Evolutionary conservation across 345 rosid genomes (phyloP).

Genomic region (Citrus hindsii): DNA sequence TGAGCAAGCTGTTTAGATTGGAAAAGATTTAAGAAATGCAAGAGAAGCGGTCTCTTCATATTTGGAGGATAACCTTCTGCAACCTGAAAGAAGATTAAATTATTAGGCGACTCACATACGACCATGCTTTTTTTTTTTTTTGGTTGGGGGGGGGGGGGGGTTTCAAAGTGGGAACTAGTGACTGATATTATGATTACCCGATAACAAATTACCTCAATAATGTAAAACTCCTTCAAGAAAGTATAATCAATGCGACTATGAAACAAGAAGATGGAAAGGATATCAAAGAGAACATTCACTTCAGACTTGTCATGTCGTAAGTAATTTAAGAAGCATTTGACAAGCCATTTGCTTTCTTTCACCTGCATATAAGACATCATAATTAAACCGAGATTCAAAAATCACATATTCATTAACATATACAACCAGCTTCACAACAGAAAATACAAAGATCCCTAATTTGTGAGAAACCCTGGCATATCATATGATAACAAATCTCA

Average conservation of each 20-base stretch:
- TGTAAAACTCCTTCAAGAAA: conserved; percentile 95
- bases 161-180: background rate
- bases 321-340: conserved; percentile 94
- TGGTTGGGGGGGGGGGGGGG: too few species aligned
- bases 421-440: background rate
- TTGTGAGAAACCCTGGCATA: background rate
- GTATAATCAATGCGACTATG: conserved; percentile 96
- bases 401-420: background rate
- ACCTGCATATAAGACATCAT: conserved; percentile 55
- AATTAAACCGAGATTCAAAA: conserved; percentile 1
- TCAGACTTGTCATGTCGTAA: conserved; percentile 76
- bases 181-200: background rate
- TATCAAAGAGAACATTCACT: conserved; percentile 88
- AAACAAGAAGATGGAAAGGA: conserved; percentile 84
- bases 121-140: background rate
- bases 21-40: conserved; percentile 86
- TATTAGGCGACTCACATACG: background rate
- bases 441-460: background rate
- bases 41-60: conserved; percentile 81
- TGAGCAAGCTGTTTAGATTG: conserved; percentile 91
- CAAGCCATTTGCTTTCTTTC: conserved; percentile 99
- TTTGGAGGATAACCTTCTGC: conserved; percentile 88
- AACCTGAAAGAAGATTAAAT: conserved; percentile 49
- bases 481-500: background rate
- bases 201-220: conserved; percentile 70